Base-by-base conservation (phyloP, 1,139 yeast genomes). In the Suhomyces panamericanus region DNA sequence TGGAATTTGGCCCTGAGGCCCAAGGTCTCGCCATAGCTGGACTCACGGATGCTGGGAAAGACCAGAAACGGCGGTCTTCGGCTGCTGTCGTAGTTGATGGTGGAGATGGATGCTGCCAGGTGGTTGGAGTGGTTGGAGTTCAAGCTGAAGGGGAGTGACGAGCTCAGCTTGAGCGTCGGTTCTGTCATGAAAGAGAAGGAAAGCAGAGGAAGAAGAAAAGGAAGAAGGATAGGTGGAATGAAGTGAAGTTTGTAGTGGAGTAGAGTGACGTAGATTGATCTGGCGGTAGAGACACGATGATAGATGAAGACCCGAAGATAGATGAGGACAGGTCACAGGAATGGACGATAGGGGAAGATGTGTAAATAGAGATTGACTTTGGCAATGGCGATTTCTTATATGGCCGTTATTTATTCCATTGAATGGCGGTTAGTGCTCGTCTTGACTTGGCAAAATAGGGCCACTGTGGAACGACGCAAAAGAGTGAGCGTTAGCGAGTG, bases 21-120 rank as follows among this genome's bases (percentile, higher is more conserved):
- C 14, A 69, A 48, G 2, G 64, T 54, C 42, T 63, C 64, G 5
- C 73, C 71, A 46, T 59, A 68, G 26, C 52, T 45, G 14, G 57
- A 41, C 49, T 69, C 74, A 38, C 73, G 51, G 16, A 54, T 41
- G 22, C 47, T 42, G 6, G 55, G 55, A 27, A 35, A 42, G 15
- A 39, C 49, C 15, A 42, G 35, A 30, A 39, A 37, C 11, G 44
- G 45, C 11, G 43, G 24, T 16, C 36, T 32, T 14, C 46, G 36
- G 14, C 40, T 24, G 14, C 40, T 32, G 15, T 44, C 49, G 26
- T 41, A 41, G 31, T 37, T 42, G 38, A 42, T 42, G 37, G 49
- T 41, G 33, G 43, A 34, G 20, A 42, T 40, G 14, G 49, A 46
- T 1, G 42, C 27, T 3, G 49, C 13, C 10, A 43, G 37, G 15